Evolutionary conservation across 345 rosid genomes (phyloP), one percentile per base, ranked within the genome.

Genomic region (Eutrema japonicum): DNA sequence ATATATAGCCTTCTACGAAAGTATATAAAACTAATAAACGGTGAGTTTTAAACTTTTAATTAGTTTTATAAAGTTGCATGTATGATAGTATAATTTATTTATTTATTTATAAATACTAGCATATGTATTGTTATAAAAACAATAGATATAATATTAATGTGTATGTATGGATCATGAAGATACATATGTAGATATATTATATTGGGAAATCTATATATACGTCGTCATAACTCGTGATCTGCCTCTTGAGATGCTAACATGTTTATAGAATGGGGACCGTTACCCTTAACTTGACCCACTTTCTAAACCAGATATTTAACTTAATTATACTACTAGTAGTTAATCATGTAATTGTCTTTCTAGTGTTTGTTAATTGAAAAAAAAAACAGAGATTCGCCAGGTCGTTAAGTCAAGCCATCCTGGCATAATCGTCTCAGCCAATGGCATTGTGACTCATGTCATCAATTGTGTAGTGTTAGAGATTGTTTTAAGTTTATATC

Each of bases 231-330:
- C 29, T 56, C 46, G 16, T 67, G 69, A 55, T 37, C 26, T 77
- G 80, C 68, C 64, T 42, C 80, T 57, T 57, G 55, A 64, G 68
- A 77, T 71, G 76, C 49, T 57, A 57, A 70, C 80, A 77, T 77
- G 76, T 77, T 77, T 65, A 64, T 48, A 27, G 72, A 56, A 77
- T 57, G 80, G 80, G 80, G 76, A 77, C 80, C 53, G 55, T 56
- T 48, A 40, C 49, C 27, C 55, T 77, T 57, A 48, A 50, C 6
- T 46, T 53, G 16, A 75, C 50, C 68, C 64, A 27, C 9, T 60
- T 22, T 60, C 41, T 36, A 53, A 75, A 59, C 40, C 5, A 22
- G 12, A 57, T 56, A 35, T 11, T 52, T 69, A 67, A 75, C 56
- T 59, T 35, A 52, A 2, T 51, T n/a, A 46, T 35, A 49, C 48